phyloP scores from a whole-genome alignment of 331 rosid genomes.

The Phaseolus coccineus region DNA sequence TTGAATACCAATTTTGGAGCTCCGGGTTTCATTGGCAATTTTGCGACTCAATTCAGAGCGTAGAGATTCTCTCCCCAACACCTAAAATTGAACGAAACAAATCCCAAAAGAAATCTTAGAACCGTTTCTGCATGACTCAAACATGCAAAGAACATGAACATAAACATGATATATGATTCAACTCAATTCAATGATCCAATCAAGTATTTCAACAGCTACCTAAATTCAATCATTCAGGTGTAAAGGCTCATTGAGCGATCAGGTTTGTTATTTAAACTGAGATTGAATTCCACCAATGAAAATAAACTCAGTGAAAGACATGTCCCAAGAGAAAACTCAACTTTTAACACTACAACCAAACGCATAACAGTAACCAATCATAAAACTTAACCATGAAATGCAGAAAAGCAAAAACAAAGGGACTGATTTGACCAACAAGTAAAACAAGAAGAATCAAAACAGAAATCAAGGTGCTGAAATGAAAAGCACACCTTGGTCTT shows the following conservation, averaged over 20 bases:
- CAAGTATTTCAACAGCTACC: conserved; percentile 3
- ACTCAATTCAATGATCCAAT: neutral
- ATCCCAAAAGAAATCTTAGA: conserved; percentile 11
- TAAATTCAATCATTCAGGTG: conserved; percentile 7
- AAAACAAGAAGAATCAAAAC: neutral
- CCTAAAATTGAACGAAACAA: conserved; percentile 50
- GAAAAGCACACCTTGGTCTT: conserved; percentile 59
- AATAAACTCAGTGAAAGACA: neutral
- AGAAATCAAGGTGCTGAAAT: conserved; percentile 1
- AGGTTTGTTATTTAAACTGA: neutral
- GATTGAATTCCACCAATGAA: neutral
- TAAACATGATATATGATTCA: conserved; percentile 6
- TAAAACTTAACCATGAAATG: conserved; percentile 20
- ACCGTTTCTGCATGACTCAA: neutral
- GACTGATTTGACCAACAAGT: neutral
- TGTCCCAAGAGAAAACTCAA: neutral
- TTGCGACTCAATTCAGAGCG: conserved; percentile 57
- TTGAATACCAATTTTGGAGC: conserved; percentile 51
- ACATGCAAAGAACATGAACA: conserved; percentile 4
- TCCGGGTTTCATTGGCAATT: conserved; percentile 50
- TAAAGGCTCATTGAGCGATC: neutral
- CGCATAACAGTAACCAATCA: neutral
- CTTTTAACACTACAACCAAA: neutral
- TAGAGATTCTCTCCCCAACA: conserved; percentile 68
- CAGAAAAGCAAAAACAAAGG: neutral